Evolutionary conservation across 2,329 filamentous ascomycete species (phyloP), one percentile per base, ranked within the genome.

Genomic region (Aspergillus calidoustus): DNA sequence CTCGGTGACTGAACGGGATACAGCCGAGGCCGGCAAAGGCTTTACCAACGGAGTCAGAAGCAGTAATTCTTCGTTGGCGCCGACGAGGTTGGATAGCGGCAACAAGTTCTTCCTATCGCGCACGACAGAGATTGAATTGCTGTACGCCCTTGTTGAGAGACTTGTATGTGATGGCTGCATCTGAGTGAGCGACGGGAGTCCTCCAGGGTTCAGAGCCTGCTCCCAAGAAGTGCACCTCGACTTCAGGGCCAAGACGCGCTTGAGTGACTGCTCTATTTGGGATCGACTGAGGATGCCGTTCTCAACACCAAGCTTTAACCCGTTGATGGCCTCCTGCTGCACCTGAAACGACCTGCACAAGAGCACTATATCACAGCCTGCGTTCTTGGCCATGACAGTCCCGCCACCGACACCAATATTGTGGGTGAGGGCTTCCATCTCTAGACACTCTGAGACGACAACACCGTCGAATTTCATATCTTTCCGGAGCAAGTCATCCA

Each of bases 401-500:
- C 95, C 95, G 46, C 95, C 94, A 68, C 94, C 93, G 19, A 99
- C 93, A n/a, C 94, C 94, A 54, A 98, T 95, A 70, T 97, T 96
- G 72, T 96, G 92, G 66, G 92, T 95, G 8, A 98, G 84, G 0
- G 93, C 93, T 72, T 97, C 93, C 94, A 98, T 98, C 75, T 97
- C 94, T 7, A 98, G 80, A 68, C 94, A 98, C 73, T 98, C 94
- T 0, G 93, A 97, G 54, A 98, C 92, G 25, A 95, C 93, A 2
- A 98, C 93, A 1, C 94, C 94, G 54, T 92, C 87, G 70, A 98
- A 98, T 2, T 91, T 90, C 25, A 98, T 85, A 67, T 97, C 93
- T 62, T 90, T 90, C n/a, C 94, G 87, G 3, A 98, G 82, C 23
- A 97, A 80, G 61, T 95, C 92, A 71, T 97, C 91, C 3, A 98